A percentile compares a stretch with the other conserved stretches of the same genome.
These are phyloP conservation scores for Sutorius australiensis DNA, from an alignment of 768 basidiomycete species.

Conservation along the genomic window DNA sequence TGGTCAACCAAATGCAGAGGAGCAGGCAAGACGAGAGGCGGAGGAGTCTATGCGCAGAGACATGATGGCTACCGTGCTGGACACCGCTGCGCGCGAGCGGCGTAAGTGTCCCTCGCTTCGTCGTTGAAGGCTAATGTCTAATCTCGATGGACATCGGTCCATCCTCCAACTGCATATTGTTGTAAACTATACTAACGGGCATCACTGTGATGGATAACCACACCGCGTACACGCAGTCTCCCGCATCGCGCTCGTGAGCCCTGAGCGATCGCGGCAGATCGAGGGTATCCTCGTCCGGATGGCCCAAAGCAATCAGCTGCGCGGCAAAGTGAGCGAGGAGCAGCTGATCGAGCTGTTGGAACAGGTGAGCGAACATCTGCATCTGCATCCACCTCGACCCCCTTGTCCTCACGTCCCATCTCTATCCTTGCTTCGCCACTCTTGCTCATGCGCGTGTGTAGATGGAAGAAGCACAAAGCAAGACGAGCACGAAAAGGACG, in stretches of 20 bases:
- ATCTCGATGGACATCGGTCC: background rate
- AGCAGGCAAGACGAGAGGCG: constrained; percentile 51
- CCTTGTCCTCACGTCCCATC: background rate
- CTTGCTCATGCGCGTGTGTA: constrained; percentile 23
- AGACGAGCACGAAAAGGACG: constrained; percentile 49
- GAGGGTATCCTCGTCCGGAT: constrained; percentile 75
- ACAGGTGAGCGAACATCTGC: constrained; percentile 48
- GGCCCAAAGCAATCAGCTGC: constrained; percentile 80
- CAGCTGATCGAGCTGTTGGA: constrained; percentile 85
- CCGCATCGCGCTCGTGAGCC: constrained; percentile 83
- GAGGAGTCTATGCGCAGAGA: constrained; percentile 78
- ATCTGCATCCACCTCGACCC: background rate
- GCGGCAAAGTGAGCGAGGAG: constrained; percentile 69
- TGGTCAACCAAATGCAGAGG: constrained; percentile 50
- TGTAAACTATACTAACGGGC: background rate
- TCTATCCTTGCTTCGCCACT: no score
- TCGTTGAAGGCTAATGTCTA: background rate
- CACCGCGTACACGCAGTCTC: constrained; percentile 54
- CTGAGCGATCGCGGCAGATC: constrained; percentile 75
- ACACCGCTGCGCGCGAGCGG: constrained; percentile 75
- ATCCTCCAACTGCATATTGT: no score
- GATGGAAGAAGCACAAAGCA: constrained; percentile 55
- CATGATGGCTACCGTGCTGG: constrained; percentile 73
- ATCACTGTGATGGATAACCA: background rate
- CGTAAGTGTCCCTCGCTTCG: constrained; percentile 40